Percentiles rank a stretch among this genome's conserved stretches.
Evolutionary conservation across 768 basidiomycete species (phyloP).

Genomic region (Psilocybe azurescens): DNA sequence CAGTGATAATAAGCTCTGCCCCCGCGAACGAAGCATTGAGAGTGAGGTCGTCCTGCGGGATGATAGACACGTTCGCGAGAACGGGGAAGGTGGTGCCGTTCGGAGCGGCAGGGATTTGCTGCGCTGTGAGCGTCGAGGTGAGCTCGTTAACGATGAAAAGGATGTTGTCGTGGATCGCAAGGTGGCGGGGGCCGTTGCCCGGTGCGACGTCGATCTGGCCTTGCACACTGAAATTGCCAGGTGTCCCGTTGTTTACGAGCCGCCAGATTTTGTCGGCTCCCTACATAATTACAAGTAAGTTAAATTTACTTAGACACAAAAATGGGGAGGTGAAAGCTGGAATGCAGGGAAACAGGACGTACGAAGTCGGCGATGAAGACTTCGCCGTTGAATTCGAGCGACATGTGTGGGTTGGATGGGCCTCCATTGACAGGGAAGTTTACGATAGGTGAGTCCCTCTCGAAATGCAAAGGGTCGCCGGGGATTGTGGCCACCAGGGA

Average conservation of each 20-base stretch:
- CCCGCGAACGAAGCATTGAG: conserved; percentile 45
- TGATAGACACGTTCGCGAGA: conserved; percentile 53
- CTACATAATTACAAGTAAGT: conserved; percentile 29
- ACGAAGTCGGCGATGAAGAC: conserved; percentile 68
- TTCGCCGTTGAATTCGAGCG: conserved; percentile 53
- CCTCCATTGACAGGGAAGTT: conserved; percentile 51
- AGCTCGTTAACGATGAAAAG: conserved; percentile 58
- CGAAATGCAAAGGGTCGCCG: conserved; percentile 40
- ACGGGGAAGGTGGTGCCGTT: conserved; percentile 52
- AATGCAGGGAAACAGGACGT: conserved; percentile 13
- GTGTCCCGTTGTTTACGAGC: conserved; percentile 45
- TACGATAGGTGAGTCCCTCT: conserved; percentile 41
- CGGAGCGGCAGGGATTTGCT: conserved; percentile 54
- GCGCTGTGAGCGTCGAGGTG: conserved; percentile 59
- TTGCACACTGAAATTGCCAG: conserved; percentile 55
- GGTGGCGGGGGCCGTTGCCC: conserved; percentile 60
- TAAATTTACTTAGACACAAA: too few species aligned
- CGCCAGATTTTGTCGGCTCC: conserved; percentile 72
- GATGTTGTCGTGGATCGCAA: conserved; percentile 38
- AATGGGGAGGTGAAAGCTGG: too few species aligned
- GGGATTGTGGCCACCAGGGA: conserved; percentile 43
- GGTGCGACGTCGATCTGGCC: conserved; percentile 57
- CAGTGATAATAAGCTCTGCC: conserved; percentile 64
- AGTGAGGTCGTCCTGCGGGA: conserved; percentile 35
- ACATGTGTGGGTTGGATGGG: conserved; percentile 67